A percentile compares a stretch with the other conserved stretches of the same genome.
These are phyloP conservation scores for Calonectria montana DNA, from an alignment of 2,329 filamentous ascomycete species.

Conservation along the genomic window DNA sequence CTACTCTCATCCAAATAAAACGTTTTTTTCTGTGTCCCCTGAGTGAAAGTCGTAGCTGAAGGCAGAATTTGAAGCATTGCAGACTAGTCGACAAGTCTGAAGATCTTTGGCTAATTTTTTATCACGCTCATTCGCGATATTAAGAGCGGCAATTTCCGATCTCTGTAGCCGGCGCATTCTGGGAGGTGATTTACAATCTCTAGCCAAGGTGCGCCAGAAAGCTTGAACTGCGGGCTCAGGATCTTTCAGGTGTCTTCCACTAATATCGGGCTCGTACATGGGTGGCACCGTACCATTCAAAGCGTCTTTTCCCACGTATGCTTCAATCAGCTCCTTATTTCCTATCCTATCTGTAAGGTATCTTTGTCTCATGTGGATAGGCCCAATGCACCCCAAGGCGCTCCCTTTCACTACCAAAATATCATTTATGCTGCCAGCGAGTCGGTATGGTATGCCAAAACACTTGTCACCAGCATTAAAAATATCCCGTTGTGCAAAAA, in stretches of 20 bases:
- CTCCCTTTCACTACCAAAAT: background rate
- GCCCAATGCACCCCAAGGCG: background rate
- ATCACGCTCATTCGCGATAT: background rate
- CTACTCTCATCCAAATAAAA: background rate
- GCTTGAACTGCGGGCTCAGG: slow-evolving; percentile 10
- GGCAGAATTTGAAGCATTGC: background rate
- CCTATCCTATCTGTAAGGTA: too few relatives aligned
- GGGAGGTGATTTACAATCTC: slow-evolving; percentile 14
- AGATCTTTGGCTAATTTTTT: background rate
- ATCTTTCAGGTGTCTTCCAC: too few relatives aligned
- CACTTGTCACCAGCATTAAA: background rate
- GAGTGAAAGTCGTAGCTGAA: background rate
- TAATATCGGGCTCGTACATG: background rate
- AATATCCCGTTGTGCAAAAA: slow-evolving; percentile 25
- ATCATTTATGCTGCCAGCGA: background rate
- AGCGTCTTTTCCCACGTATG: background rate
- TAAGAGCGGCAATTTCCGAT: background rate
- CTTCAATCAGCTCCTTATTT: too few relatives aligned
- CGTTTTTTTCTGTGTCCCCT: too few relatives aligned
- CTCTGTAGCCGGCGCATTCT: slow-evolving; percentile 18
- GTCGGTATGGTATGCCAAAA: background rate
- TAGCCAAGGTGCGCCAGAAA: slow-evolving; percentile 21
- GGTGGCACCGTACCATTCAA: fast-evolving
- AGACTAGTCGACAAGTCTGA: background rate
- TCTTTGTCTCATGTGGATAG: too few relatives aligned